A percentile compares a stretch with the other conserved stretches of the same genome.
Evolutionary conservation across 2,329 filamentous ascomycete species (phyloP).

Genomic region (Xylariaceae sp.): DNA sequence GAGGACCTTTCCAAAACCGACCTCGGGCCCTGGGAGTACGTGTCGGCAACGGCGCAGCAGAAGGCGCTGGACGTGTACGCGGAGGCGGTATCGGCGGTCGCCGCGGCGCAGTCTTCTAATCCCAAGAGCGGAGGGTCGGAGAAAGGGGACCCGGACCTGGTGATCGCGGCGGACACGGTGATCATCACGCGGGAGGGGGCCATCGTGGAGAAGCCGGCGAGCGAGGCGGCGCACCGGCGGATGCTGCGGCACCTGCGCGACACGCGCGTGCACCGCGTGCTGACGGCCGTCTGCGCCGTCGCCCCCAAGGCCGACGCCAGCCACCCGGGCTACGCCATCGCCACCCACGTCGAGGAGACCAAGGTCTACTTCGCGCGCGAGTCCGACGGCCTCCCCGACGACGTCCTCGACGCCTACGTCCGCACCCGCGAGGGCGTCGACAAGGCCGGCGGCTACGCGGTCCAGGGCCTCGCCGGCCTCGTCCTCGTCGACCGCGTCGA

Average conservation of each 20-base stretch:
- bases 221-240: slow-evolving; percentile 75
- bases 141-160: slow-evolving; percentile 72
- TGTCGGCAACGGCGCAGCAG: slow-evolving; percentile 78
- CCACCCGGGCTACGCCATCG: slow-evolving; percentile 83
- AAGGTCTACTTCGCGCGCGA: slow-evolving; percentile 80
- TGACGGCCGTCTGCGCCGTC: slow-evolving; percentile 84
- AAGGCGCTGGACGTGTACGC: slow-evolving; percentile 78
- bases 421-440: slow-evolving; percentile 88
- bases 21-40: slow-evolving; percentile 86
- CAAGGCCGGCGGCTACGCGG: slow-evolving; percentile 94
- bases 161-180: slow-evolving; percentile 89
- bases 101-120: too few relatives aligned
- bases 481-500: slow-evolving; percentile 88
- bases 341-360: slow-evolving; percentile 86
- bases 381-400: slow-evolving; percentile 65
- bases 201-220: slow-evolving; percentile 89
- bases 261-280: slow-evolving; percentile 75
- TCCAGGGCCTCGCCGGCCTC: slow-evolving; percentile 86
- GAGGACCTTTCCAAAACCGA: slow-evolving; percentile 80
- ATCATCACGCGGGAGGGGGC: slow-evolving; percentile 75
- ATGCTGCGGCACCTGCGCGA: slow-evolving; percentile 86
- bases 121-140: slow-evolving; percentile 41
- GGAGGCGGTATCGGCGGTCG: slow-evolving; percentile 43
- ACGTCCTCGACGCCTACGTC: slow-evolving; percentile 78
- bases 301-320: slow-evolving; percentile 78